A percentile compares a stretch with the other conserved stretches of the same genome.
These are phyloP conservation scores for Melampsora americana DNA, from an alignment of 1,284 basidiomycete genomes.

Conservation along the genomic window DNA sequence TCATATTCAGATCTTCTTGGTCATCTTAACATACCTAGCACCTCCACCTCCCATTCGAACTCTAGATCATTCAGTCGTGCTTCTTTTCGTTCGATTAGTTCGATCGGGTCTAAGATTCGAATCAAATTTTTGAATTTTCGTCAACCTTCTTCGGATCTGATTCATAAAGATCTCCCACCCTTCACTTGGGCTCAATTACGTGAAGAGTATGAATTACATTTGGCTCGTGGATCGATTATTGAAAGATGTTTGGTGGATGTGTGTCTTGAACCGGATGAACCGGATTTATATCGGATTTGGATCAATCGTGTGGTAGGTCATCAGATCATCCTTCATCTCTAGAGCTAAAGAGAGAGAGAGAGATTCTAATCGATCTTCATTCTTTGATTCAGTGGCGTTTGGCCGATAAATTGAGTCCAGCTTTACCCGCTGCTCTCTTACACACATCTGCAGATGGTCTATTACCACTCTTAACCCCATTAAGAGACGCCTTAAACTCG, in stretches of 20 bases:
- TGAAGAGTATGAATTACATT: slow-evolving; percentile 28
- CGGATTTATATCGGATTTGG: slow-evolving; percentile 18
- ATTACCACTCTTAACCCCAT: slow-evolving; percentile 21
- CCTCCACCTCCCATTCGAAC: background rate
- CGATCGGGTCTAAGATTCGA: slow-evolving; percentile 15
- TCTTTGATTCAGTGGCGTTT: slow-evolving; percentile 31
- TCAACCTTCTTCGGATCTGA: background rate
- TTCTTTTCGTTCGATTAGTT: slow-evolving; percentile 31
- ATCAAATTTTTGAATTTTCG: slow-evolving; percentile 5
- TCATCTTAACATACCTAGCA: background rate
- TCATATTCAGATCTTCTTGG: background rate
- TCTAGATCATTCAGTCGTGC: slow-evolving; percentile 30
- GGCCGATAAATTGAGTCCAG: slow-evolving; percentile 35
- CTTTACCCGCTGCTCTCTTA: slow-evolving; percentile 29
- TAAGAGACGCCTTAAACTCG: slow-evolving; percentile 10
- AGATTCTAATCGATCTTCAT: background rate
- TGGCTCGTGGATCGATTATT: slow-evolving; percentile 39
- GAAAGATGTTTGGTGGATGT: slow-evolving; percentile 40
- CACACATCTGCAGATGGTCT: slow-evolving; percentile 31
- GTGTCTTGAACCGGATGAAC: slow-evolving; percentile 16
- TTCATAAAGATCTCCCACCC: background rate
- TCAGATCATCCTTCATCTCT: background rate
- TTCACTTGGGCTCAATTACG: slow-evolving; percentile 29
- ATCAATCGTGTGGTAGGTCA: slow-evolving; percentile 31
- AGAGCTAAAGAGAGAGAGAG: background rate